Evolutionary conservation across 768 basidiomycete genomes (phyloP), one percentile per base, ranked within the genome.

Genomic region (Trametes cubensis): DNA sequence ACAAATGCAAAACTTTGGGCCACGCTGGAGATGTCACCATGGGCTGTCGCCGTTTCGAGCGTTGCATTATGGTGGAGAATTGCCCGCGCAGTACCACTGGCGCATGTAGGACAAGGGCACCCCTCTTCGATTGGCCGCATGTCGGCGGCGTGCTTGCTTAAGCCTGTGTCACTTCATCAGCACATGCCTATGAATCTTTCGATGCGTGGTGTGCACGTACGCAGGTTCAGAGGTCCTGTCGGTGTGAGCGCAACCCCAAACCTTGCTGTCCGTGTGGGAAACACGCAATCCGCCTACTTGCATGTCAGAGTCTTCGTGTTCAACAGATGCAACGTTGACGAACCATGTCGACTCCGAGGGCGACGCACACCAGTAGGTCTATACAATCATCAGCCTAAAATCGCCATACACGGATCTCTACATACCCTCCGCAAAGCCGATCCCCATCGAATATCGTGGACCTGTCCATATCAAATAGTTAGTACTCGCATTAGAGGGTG

Each of bases 291-390:
- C 0, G 93, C 93, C 92, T 92, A 61, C 11, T 55, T 20, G 57
- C 25, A 21, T 34, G 2, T 47, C 6, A 60, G 51, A 28, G 4
- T 54, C 49, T 63, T 7, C 14, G 13, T 14, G 30, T 28, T 8
- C 18, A 10, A 17, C 6, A 38, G 38, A 4, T 1, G 40, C 7
- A n/a, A 40, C 48, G n/a, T 28, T 20, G 21, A 63, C 77, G 30
- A 64, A 90, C 93, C 92, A 96, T 95, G 69, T 96, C 94, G 30
- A 95, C 83, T 15, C 94, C 94, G n/a, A 96, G 78, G 5, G 94
- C 94, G 21, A 94, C 87, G 68, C 94, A 95, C 15, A 95, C 93
- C 42, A 96, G 77, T 15, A 96, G 80, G 78, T 96, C 94, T 92
- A 62, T 17, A 28, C 4, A 53, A 20, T 52, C 41, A 34, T 48